Conservation (phyloP, 23 red algal genomes). For the Agarophyton chilense region DNA sequence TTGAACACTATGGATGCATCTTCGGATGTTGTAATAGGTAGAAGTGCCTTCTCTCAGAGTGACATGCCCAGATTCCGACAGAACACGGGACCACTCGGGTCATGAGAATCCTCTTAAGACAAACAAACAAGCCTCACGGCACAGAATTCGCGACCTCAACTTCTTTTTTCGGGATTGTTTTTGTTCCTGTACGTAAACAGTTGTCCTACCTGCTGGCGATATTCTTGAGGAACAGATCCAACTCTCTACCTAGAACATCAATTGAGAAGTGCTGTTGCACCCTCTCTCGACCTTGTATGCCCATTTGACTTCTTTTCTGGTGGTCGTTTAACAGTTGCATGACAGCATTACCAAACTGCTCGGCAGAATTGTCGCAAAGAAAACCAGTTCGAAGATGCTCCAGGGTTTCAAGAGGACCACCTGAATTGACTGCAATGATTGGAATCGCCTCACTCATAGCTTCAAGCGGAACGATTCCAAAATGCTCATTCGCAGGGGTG, state of each 20-base stretch:
- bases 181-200: not conserved
- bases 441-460: slow-evolving; percentile 85
- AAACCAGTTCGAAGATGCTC: slow-evolving; percentile 83
- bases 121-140: not conserved
- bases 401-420: slow-evolving; percentile 88
- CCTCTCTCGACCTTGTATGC: slow-evolving; percentile 8
- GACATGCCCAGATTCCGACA: not conserved
- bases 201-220: not conserved
- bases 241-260: slow-evolving; percentile 38
- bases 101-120: not conserved
- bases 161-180: not conserved
- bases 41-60: not conserved
- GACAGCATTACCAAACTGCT: slow-evolving; percentile 67
- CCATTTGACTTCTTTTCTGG: slow-evolving; percentile 13
- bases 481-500: slow-evolving; percentile 92
- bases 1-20: too few species aligned
- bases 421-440: slow-evolving; percentile 80
- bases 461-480: slow-evolving; percentile 98
- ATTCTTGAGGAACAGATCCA: slow-evolving; percentile 14
- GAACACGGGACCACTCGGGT: not conserved
- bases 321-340: slow-evolving; percentile 9
- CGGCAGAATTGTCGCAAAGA: slow-evolving; percentile 50
- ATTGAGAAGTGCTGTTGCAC: slow-evolving; percentile 43
- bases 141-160: not conserved
- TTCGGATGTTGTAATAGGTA: not conserved